Percentiles rank a stretch among this genome's conserved stretches.
Conservation (phyloP, 306 rosid species). For the Pyrus bretschneideri region DNA sequence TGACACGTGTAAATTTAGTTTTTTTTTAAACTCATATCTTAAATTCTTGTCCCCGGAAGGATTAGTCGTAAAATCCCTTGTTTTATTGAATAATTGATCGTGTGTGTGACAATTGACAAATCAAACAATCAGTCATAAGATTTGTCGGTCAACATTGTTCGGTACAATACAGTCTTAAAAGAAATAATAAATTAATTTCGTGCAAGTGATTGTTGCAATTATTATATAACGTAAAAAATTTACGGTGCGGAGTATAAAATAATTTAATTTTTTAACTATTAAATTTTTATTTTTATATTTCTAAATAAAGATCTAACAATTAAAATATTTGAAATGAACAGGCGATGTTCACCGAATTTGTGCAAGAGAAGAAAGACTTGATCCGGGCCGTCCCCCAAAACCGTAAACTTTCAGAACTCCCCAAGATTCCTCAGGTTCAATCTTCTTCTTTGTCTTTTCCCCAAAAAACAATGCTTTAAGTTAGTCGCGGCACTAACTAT, state of each 20-base stretch:
- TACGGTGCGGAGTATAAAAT: no score
- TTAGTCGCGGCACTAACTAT: no score
- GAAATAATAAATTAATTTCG: no score
- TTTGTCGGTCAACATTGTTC: no score
- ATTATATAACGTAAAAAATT: no score
- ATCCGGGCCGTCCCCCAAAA: slow-evolving; percentile 48
- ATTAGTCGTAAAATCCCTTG: not conserved
- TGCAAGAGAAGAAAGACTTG: slow-evolving; percentile 68
- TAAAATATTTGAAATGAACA: slow-evolving; percentile 20
- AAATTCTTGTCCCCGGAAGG: not conserved
- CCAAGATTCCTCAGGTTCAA: slow-evolving; percentile 66
- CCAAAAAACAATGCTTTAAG: not conserved
- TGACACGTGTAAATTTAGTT: not conserved
- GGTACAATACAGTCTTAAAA: no score
- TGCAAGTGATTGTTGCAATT: no score
- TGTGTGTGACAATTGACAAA: no score
- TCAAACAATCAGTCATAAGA: no score
- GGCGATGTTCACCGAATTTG: slow-evolving; percentile 62
- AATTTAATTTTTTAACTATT: no score
- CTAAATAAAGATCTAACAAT: fast-evolving
- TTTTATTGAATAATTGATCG: not conserved
- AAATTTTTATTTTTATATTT: no score
- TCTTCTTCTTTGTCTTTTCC: not conserved
- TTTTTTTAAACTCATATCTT: not conserved
- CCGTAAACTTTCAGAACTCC: slow-evolving; percentile 51